Evolutionary conservation across 306 rosid genomes (phyloP).

Genomic region (Dalbergia oliveri): DNA sequence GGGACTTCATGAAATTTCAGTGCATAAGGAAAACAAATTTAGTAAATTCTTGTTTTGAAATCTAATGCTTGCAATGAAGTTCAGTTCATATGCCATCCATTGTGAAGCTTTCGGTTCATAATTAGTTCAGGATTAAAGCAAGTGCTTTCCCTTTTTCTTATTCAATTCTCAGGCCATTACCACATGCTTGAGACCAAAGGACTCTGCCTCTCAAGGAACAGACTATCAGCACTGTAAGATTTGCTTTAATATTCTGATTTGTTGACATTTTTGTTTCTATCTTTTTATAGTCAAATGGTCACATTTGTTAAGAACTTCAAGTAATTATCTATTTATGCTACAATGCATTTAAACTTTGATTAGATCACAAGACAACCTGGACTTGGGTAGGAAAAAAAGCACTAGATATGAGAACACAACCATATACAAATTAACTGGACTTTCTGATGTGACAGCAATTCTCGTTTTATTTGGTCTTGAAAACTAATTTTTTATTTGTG

Average conservation of each 20-base stretch:
- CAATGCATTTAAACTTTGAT: no score
- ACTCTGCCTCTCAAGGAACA: constrained; percentile 65
- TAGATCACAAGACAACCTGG: constrained; percentile 58
- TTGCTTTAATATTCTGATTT: constrained; percentile 26
- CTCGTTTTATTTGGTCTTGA: constrained; percentile 85
- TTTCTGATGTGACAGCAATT: constrained; percentile 94
- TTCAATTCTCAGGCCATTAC: constrained; percentile 57
- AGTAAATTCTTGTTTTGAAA: constrained; percentile 22
- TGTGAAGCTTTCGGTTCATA: constrained; percentile 24
- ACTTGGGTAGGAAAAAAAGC: constrained; percentile 54
- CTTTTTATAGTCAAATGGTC: not conserved
- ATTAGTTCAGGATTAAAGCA: constrained; percentile 24
- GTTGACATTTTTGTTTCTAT: no score
- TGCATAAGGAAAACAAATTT: not conserved
- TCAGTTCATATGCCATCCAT: constrained; percentile 15
- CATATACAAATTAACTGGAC: constrained; percentile 74
- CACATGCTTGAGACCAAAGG: constrained; percentile 69
- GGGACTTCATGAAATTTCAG: no score
- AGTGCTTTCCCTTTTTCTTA: constrained; percentile 2
- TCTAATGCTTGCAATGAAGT: constrained; percentile 7
- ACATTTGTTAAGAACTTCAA: no score
- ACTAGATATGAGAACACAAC: constrained; percentile 51
- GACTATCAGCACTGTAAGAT: constrained; percentile 53
- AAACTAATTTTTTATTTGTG: no score
- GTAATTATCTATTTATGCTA: no score